Percentiles rank a stretch among this genome's conserved stretches.
These are phyloP conservation scores for Apiotrichum siamense DNA, from an alignment of 1,284 basidiomycete species.

Conservation along the genomic window DNA sequence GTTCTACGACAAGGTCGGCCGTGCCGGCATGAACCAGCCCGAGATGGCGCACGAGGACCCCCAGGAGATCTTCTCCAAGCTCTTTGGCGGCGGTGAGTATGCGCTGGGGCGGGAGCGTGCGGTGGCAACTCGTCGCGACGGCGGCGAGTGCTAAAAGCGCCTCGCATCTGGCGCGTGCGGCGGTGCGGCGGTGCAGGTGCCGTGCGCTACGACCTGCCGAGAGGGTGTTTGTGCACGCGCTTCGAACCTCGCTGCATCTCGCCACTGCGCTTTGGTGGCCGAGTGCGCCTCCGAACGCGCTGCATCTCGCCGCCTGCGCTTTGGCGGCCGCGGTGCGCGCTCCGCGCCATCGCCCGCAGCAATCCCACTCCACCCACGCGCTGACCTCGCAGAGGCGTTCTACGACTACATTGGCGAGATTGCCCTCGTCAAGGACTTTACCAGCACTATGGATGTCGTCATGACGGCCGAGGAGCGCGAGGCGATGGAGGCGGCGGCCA, in stretches of 20 bases:
- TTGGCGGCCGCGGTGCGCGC: background rate
- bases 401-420: slow-evolving; percentile 90
- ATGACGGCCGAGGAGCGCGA: slow-evolving; percentile 84
- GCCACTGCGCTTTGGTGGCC: too few relatives aligned
- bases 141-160: too few relatives aligned
- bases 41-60: slow-evolving; percentile 59
- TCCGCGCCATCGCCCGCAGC: background rate
- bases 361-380: background rate
- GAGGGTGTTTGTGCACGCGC: too few relatives aligned
- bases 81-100: slow-evolving; percentile 80
- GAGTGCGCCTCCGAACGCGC: too few relatives aligned
- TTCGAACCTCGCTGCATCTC: too few relatives aligned
- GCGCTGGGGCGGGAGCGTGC: too few relatives aligned
- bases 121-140: too few relatives aligned
- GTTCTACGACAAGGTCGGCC: slow-evolving; percentile 93
- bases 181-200: too few relatives aligned
- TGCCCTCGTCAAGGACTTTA: slow-evolving; percentile 68
- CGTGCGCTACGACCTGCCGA: too few relatives aligned
- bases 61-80: slow-evolving; percentile 81
- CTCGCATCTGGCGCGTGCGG: too few relatives aligned
- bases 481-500: slow-evolving; percentile 62
- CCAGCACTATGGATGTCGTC: slow-evolving; percentile 47
- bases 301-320: too few relatives aligned
- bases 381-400: slow-evolving; percentile 38
- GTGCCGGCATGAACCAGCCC: slow-evolving; percentile 48